Conservation (phyloP, 75 land plant genomes). For the Ceratopteris richardii region DNA sequence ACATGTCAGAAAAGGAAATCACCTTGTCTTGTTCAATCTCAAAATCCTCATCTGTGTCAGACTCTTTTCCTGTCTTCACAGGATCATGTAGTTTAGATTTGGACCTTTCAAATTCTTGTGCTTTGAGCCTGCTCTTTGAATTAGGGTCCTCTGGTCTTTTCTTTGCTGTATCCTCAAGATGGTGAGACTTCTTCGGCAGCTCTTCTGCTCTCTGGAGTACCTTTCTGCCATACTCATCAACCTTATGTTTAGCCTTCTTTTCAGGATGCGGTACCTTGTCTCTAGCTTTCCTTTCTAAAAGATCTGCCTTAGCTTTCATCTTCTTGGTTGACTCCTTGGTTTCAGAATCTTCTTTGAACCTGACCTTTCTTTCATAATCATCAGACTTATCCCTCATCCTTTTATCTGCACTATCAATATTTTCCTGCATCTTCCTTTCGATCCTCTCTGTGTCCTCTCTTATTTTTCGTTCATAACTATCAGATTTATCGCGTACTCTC, state of each 20-base stretch:
- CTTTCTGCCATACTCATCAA: neutral
- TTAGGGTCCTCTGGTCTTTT: neutral
- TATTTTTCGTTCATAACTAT: neutral
- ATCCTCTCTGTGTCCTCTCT: neutral
- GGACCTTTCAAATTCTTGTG: neutral
- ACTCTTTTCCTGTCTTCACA: no score
- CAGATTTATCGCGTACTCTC: no score
- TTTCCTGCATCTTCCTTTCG: neutral
- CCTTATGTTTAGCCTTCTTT: neutral
- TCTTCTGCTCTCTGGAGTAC: no score
- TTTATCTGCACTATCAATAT: neutral
- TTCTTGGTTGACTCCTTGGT: neutral
- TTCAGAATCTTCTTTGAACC: neutral
- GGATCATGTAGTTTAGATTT: neutral
- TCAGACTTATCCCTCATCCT: neutral
- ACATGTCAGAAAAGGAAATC: neutral
- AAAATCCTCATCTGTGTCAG: no score
- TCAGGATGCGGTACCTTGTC: neutral
- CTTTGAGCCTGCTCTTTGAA: slow-evolving; percentile 1
- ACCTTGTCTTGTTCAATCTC: no score
- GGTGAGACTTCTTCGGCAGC: no score
- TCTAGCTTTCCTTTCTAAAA: neutral
- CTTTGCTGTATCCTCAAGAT: neutral
- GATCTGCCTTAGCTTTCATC: neutral
- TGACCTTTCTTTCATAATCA: slow-evolving; percentile 1